These are phyloP conservation scores for Musa itinerans DNA, from an alignment of 176 grass and related monocot genomes.

Conservation along the genomic window DNA sequence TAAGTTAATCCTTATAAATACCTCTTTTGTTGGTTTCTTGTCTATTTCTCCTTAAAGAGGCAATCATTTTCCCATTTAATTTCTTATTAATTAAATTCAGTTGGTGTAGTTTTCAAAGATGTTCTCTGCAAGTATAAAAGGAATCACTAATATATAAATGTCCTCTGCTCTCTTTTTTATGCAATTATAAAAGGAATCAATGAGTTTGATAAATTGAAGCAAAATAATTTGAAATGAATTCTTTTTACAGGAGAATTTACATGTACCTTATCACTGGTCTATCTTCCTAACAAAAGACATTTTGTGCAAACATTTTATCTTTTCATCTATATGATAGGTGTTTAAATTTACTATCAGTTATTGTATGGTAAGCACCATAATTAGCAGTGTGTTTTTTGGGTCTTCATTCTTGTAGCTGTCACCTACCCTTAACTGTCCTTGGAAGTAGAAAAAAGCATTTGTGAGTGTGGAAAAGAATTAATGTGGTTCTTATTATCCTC, in stretches of 20 bases:
- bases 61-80: neutral
- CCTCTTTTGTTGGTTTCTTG: neutral
- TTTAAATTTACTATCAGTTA: neutral
- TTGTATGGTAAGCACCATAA: neutral
- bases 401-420: neutral
- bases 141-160: no score
- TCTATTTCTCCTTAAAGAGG: neutral
- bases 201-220: neutral
- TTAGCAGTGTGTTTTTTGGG: neutral
- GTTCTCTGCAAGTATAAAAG: no score
- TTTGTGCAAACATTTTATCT: no score
- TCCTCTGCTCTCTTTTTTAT: neutral
- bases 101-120: neutral
- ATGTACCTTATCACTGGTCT: neutral
- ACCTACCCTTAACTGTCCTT: neutral
- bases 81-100: neutral
- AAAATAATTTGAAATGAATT: neutral
- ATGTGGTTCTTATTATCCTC: slow-evolving; percentile 9
- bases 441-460: neutral
- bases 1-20: neutral
- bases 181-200: neutral
- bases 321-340: no score
- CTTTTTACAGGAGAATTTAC: neutral
- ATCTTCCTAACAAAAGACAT: neutral
- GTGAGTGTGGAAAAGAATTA: neutral